A percentile compares a stretch with the other conserved stretches of the same genome.
These are phyloP conservation scores for Pseudogymnoascus sp. DNA, from an alignment of 2,329 filamentous ascomycete genomes.

Conservation along the genomic window DNA sequence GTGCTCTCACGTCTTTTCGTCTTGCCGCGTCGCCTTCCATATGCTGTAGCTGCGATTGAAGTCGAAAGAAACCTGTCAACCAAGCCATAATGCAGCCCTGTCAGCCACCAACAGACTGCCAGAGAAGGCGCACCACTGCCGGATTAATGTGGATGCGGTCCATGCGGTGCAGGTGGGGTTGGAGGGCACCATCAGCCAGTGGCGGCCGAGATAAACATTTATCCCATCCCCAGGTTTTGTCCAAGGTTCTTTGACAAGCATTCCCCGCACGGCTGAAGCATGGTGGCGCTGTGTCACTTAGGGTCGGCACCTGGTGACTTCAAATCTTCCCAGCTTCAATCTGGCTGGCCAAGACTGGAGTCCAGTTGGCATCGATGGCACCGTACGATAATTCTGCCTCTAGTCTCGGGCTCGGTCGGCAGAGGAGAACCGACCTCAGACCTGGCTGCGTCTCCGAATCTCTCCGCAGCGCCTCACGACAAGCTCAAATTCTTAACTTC, in stretches of 20 bases:
- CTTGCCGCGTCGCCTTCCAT: not conserved
- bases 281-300: not conserved
- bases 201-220: not conserved
- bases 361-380: not conserved
- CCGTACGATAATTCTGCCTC: not conserved
- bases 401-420: not conserved
- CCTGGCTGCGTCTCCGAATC: not conserved
- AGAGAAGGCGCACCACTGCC: conserved; percentile 5
- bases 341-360: not conserved
- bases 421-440: conserved; percentile 1
- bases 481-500: not conserved
- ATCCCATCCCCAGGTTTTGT: not conserved
- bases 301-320: not conserved
- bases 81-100: not conserved
- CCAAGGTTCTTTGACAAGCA: not conserved
- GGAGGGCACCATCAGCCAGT: not conserved
- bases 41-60: not conserved
- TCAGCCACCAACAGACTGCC: not conserved
- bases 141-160: conserved; percentile 5
- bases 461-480: not conserved
- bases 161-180: not conserved
- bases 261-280: not conserved
- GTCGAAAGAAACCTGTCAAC: not conserved
- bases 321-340: not conserved
- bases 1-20: not conserved